Percentiles rank a stretch among this genome's conserved stretches.
Conservation (phyloP, 148 eudicot genomes). For the Vaccinium darrowii region DNA sequence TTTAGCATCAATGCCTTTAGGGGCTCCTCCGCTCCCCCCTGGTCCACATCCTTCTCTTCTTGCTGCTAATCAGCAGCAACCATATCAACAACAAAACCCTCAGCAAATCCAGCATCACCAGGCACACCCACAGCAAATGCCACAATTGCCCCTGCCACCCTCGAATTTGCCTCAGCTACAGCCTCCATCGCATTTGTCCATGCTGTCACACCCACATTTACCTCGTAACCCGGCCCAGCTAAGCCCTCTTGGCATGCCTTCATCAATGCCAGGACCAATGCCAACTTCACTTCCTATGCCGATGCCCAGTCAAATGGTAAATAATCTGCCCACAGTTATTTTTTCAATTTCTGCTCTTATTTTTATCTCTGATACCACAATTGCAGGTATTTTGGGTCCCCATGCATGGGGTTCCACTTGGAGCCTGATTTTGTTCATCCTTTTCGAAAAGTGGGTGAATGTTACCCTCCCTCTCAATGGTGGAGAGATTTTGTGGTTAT, state of each 20-base stretch:
- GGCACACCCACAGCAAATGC: slow-evolving; percentile 60
- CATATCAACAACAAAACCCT: slow-evolving; percentile 81
- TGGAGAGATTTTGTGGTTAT: neutral
- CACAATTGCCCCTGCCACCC: slow-evolving; percentile 57
- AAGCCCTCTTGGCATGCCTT: slow-evolving; percentile 64
- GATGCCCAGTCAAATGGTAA: slow-evolving; percentile 67
- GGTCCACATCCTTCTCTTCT: slow-evolving; percentile 95
- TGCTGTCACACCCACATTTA: slow-evolving; percentile 64
- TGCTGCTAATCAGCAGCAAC: slow-evolving; percentile 59
- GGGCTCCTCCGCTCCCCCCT: slow-evolving; percentile 95
- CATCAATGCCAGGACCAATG: slow-evolving; percentile 58
- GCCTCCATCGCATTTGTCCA: slow-evolving; percentile 70
- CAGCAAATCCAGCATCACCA: slow-evolving; percentile 68
- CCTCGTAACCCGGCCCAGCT: slow-evolving; percentile 79
- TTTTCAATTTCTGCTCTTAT: neutral
- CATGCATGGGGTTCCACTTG: neutral
- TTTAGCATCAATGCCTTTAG: slow-evolving; percentile 56
- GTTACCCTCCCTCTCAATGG: neutral
- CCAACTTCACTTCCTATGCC: slow-evolving; percentile 39
- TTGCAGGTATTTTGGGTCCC: neutral
- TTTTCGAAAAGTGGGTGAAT: neutral
- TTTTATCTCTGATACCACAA: neutral
- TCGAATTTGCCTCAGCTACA: slow-evolving; percentile 75
- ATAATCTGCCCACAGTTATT: neutral
- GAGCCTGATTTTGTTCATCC: neutral